Evolutionary conservation across 2,329 filamentous ascomycete genomes (phyloP).

Genomic region (Cordyceps cateniannulata): DNA sequence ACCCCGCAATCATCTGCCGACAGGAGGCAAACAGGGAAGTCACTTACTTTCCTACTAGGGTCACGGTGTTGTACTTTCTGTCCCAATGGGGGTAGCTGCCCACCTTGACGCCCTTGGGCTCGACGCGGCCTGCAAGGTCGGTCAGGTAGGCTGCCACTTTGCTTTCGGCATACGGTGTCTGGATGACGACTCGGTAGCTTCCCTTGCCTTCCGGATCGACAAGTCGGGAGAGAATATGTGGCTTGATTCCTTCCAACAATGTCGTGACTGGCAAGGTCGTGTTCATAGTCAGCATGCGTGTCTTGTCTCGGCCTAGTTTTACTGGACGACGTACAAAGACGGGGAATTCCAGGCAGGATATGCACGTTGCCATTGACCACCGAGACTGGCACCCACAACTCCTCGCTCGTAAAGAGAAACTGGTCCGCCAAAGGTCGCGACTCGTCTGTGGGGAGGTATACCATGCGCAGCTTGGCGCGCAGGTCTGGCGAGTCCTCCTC

Average conservation of each 20-base stretch:
- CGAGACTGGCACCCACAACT: constrained; percentile 84
- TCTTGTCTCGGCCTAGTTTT: neutral
- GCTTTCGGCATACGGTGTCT: constrained; percentile 83
- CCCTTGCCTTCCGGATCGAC: constrained; percentile 76
- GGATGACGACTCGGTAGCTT: constrained; percentile 71
- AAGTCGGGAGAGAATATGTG: constrained; percentile 62
- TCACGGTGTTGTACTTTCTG: constrained; percentile 81
- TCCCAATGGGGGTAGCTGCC: constrained; percentile 94
- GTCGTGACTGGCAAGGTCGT: constrained; percentile 49
- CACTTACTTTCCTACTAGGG: constrained; percentile 62
- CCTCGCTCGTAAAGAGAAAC: constrained; percentile 69
- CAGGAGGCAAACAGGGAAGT: neutral
- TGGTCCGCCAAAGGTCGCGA: constrained; percentile 60
- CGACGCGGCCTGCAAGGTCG: constrained; percentile 66
- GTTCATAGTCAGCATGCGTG: neutral
- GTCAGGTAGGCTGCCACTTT: constrained; percentile 77
- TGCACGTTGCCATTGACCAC: constrained; percentile 91
- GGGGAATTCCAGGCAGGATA: constrained; percentile 84
- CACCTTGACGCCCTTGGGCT: constrained; percentile 76
- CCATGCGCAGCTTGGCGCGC: constrained; percentile 84
- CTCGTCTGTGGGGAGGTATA: constrained; percentile 73
- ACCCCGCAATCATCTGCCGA: neutral
- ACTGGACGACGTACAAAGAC: constrained; percentile 52
- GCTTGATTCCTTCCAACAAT: constrained; percentile 71
- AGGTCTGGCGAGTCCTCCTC: constrained; percentile 67